Percentiles rank a stretch among this genome's conserved stretches.
phyloP scores from a whole-genome alignment of 108 stramenopile genomes.

The Stephanodiscus triporus region DNA sequence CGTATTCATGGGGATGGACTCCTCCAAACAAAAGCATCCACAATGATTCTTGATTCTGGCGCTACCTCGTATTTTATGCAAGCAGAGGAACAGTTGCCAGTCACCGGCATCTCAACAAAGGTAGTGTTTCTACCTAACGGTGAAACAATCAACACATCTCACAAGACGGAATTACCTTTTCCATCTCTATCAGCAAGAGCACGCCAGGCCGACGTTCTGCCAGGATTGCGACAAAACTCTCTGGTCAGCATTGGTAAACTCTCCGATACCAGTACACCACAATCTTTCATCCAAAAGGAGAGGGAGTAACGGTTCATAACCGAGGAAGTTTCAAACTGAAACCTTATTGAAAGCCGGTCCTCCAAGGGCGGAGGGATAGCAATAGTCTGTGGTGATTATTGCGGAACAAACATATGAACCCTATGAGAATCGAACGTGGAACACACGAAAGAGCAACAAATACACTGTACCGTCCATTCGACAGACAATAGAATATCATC shows the following conservation, averaged over 20 bases:
- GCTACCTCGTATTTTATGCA: not conserved
- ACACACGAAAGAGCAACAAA: not conserved
- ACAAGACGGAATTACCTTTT: too few relatives aligned
- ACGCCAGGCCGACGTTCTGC: too few relatives aligned
- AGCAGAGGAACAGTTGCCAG: not conserved
- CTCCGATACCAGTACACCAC: constrained; percentile 26
- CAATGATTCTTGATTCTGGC: too few relatives aligned
- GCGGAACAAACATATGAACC: not conserved
- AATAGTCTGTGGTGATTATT: not conserved
- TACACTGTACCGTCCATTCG: not conserved
- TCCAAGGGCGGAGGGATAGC: not conserved
- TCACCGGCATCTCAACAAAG: not conserved
- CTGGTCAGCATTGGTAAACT: not conserved
- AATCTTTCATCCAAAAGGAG: not conserved
- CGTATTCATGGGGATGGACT: not conserved
- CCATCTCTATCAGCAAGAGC: not conserved
- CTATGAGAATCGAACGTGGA: too few relatives aligned
- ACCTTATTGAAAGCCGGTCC: not conserved
- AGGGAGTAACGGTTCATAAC: not conserved
- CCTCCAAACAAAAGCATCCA: not conserved
- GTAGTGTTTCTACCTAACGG: too few relatives aligned
- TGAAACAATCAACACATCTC: too few relatives aligned
- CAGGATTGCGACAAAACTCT: constrained; percentile 3
- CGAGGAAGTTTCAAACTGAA: not conserved
- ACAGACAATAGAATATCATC: not conserved